A percentile compares a stretch with the other conserved stretches of the same genome.
phyloP scores from a whole-genome alignment of 805 yeast species.

The Metahyphopichia silvanorum region DNA sequence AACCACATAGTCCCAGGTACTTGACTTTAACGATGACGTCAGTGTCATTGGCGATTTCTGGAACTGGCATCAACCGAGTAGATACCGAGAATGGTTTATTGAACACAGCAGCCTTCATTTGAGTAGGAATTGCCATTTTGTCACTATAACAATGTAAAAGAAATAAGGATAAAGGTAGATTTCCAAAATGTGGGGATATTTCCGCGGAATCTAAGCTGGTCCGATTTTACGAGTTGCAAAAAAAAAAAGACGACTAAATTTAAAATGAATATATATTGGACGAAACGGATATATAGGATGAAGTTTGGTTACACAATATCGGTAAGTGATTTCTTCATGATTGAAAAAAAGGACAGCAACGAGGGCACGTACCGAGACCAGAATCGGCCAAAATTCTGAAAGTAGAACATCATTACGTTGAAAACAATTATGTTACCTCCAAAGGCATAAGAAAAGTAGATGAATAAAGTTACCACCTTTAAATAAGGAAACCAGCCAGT shows the following conservation, averaged over 20 bases:
- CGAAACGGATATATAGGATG: too few species aligned
- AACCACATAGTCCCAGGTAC: slow-evolving; percentile 52
- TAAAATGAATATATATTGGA: too few species aligned
- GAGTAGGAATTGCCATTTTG: slow-evolving; percentile 6
- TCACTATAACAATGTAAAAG: neutral
- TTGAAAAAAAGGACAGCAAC: neutral
- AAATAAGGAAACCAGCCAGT: slow-evolving; percentile 1
- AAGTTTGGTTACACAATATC: too few species aligned
- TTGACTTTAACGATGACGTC: slow-evolving; percentile 49
- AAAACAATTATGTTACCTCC: slow-evolving; percentile 12
- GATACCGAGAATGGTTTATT: slow-evolving; percentile 40
- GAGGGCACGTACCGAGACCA: neutral
- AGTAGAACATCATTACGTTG: slow-evolving; percentile 6
- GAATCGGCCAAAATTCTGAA: slow-evolving; percentile 7
- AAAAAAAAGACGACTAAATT: too few species aligned
- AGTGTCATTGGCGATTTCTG: slow-evolving; percentile 29
- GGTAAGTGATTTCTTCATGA: neutral
- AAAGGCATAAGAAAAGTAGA: slow-evolving; percentile 16
- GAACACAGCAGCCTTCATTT: slow-evolving; percentile 51
- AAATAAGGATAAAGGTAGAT: too few species aligned
- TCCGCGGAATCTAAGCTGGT: neutral
- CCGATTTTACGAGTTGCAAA: too few species aligned
- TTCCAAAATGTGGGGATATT: neutral
- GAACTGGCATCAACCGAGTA: slow-evolving; percentile 38
- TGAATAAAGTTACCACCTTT: slow-evolving; percentile 6